Evolutionary conservation across 306 rosid genomes (phyloP), one percentile per base, ranked within the genome.

Genomic region (Lithocarpus polystachyus): DNA sequence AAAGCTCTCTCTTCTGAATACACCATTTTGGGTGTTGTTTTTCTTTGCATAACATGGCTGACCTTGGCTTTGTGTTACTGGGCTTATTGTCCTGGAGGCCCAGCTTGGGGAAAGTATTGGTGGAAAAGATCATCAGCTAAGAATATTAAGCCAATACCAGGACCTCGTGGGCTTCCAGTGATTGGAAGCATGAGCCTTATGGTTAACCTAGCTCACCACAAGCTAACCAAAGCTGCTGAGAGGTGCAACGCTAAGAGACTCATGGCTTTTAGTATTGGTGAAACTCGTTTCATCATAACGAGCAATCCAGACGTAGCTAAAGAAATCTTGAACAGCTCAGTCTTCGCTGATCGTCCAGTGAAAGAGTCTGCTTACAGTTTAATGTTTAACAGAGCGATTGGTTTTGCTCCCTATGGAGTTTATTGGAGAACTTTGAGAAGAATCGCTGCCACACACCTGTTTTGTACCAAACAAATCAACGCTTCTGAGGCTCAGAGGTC

Each of bases 311-410:
- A 89, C 53, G 93, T 96, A 0, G 99, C 98, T 0, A 88, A 82
- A 8, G 96, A 96, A 52, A 91, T 96, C 62, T 92, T 96, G 2
- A 87, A 84, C 52, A 89, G 98, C 83, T 73, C 97, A 0, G 88
- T 87, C 2, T 96, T 96, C 19, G 98, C 91, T 1, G 91, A 96
- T 73, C 94, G 99, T 0, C 99, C 99, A 2, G 87, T 91, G 4
- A 96, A 96, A 40, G 98, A 96, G 40, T 96, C 98, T 0, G 99
- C 99, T 0, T 96, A 93, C 75, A 80, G 91, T 22, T 82, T 96
- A 67, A 89, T 96, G 98, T 96, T 96, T 84, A 89, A 90, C 75
- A 77, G 97, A 1, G 97, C 99, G 7, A 91, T 96, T 59, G 99
- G 99, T 3, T 96, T 96, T 52, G 97, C 98, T 22, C 88, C 93